Base-by-base conservation (phyloP, 75 land plant species). In the Sequoia sempervirens region DNA sequence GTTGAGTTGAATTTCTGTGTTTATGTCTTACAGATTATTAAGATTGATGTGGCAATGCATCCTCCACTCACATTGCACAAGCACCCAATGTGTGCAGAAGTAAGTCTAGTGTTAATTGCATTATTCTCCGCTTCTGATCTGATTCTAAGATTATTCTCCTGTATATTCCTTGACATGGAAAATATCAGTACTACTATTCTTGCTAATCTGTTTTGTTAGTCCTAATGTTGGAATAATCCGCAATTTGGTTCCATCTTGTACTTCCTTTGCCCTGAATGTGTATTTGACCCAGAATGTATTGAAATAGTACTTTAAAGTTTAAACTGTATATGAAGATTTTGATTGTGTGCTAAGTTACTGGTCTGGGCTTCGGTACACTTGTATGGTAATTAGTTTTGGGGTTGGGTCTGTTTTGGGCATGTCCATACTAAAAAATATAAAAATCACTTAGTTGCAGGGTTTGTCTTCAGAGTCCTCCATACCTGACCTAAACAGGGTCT, bases 31-130 rank as follows among this genome's bases (percentile, higher is more conserved):
- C 80, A 78, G 80, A n/a, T 78, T 78, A 20, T 43, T 78, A 26
- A 45, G 50, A 26, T 78, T 78, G 80, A 78, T 26, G 50, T n/a
- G 80, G 50, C 80, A 72, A 95, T 95, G 97, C 97, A 95, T 90
- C 98, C 98, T 83, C 98, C 94, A 46, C 85, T 96, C 23, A 89
- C 96, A 6, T 66, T 94, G 68, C 96, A 96, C 85, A 90, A 87
- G 90, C 98, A 96, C 80, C 98, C 98, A 13, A 93, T 93, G 92
- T 96, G 98, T 90, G 93, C 92, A 74, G 92, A 94, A 83, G 98
- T 96, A 78, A 81, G 88, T 87, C 41, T 47, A 23, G 37, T 23
- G 40, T 36, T 74, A 32, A 26, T 30, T 86, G 61, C 20, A 38
- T 41, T 58, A 13, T 56, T 37, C 23, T 72, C 80, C 13, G 13